These are phyloP conservation scores for Talaromyces sp. DNA, from an alignment of 2,329 filamentous ascomycete genomes.

Conservation along the genomic window DNA sequence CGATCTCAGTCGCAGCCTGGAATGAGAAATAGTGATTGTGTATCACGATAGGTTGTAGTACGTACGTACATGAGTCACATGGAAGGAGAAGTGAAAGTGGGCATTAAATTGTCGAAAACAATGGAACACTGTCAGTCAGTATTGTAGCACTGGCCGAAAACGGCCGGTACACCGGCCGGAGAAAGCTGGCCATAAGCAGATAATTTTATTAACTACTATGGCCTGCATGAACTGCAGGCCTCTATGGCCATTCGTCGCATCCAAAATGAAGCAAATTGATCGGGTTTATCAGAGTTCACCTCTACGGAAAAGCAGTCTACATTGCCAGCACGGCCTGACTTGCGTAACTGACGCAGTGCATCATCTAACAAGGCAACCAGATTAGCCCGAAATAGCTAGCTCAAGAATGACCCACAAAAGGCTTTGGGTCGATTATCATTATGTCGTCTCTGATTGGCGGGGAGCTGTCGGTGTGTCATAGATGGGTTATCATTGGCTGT, in stretches of 20 bases:
- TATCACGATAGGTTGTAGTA: background rate
- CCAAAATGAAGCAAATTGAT: constrained; percentile 8
- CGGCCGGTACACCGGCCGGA: background rate
- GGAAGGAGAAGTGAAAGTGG: background rate
- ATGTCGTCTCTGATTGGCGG: background rate
- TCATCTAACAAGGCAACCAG: background rate
- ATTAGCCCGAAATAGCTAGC: background rate
- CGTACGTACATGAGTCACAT: background rate
- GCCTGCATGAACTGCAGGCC: background rate
- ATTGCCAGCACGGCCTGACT: background rate
- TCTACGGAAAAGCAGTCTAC: too few relatives aligned
- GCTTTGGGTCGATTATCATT: background rate
- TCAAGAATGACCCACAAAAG: background rate
- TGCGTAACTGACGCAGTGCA: background rate
- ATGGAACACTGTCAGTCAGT: background rate
- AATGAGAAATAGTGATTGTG: background rate
- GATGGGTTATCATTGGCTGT: background rate
- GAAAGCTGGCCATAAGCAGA: background rate
- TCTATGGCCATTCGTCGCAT: background rate
- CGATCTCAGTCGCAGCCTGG: constrained; percentile 3
- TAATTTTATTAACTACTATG: background rate
- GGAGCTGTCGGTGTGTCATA: constrained; percentile 4
- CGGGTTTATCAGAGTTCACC: background rate
- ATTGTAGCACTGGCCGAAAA: background rate
- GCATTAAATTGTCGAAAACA: background rate